Evolutionary conservation across 139 green algal species (phyloP).

Genomic region (Chlamydomonas incerta): DNA sequence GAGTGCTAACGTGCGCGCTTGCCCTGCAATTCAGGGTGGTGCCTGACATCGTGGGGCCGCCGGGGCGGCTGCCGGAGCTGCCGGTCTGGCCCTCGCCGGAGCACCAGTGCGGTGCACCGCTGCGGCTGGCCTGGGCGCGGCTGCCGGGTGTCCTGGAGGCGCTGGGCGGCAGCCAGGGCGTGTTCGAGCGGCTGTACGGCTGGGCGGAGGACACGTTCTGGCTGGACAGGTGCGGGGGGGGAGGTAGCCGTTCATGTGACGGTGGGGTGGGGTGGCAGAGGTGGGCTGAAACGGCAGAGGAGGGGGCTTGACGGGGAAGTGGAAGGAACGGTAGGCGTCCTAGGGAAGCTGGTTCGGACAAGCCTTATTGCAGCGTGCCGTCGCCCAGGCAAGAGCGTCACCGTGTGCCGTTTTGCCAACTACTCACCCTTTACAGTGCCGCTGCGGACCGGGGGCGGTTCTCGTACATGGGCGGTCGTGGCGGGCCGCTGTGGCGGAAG

Average conservation of each 20-base stretch:
- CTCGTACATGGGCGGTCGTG: slow-evolving; percentile 91
- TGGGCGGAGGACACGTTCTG: slow-evolving; percentile 84
- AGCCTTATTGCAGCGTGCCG: neutral
- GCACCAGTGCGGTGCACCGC: slow-evolving; percentile 22
- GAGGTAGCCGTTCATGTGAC: no score
- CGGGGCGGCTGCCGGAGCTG: slow-evolving; percentile 11
- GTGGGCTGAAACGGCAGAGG: no score
- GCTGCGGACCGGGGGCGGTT: slow-evolving; percentile 84
- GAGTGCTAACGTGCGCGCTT: no score
- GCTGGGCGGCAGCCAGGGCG: slow-evolving; percentile 42
- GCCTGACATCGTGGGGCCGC: slow-evolving; percentile 21
- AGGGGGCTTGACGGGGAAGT: no score
- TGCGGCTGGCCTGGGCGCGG: slow-evolving; percentile 52
- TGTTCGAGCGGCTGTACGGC: slow-evolving; percentile 59
- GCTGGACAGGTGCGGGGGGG: slow-evolving; percentile 87
- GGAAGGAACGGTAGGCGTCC: no score
- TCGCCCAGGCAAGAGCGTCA: neutral
- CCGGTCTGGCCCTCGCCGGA: slow-evolving; percentile 8
- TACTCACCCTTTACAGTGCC: slow-evolving; percentile 48
- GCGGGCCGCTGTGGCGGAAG: slow-evolving; percentile 83
- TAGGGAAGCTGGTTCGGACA: no score
- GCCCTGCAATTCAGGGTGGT: no score
- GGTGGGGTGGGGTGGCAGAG: no score
- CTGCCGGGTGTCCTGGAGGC: slow-evolving; percentile 33
- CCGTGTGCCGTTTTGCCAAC: neutral